These are phyloP conservation scores for Salix brachista DNA, from an alignment of 345 rosid genomes.

Conservation along the genomic window DNA sequence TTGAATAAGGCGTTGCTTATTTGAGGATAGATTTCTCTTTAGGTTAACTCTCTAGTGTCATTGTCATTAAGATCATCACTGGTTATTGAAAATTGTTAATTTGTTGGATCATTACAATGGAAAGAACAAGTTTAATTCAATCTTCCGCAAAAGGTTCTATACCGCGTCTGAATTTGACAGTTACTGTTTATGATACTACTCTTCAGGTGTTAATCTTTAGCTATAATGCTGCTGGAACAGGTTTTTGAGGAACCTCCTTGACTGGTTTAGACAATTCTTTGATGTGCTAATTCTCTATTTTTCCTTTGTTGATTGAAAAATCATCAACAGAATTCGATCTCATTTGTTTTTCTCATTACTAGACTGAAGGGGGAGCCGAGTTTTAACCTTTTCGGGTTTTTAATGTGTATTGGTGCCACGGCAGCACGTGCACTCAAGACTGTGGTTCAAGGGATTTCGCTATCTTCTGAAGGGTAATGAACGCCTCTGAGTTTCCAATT, in stretches of 20 bases:
- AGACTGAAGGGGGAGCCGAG: constrained; percentile 42
- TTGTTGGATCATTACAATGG: neutral
- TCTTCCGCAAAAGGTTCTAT: neutral
- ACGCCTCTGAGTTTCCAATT: neutral
- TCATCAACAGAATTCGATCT: neutral
- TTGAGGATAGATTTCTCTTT: neutral
- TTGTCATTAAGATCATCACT: neutral
- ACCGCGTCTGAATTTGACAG: neutral
- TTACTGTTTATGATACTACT: neutral
- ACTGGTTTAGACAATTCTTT: neutral
- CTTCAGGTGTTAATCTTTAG: neutral
- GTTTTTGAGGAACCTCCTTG: neutral
- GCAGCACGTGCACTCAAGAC: constrained; percentile 50
- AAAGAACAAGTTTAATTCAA: neutral
- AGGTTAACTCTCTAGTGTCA: neutral
- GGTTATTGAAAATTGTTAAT: neutral
- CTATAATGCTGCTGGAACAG: neutral
- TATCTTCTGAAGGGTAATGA: constrained; percentile 44
- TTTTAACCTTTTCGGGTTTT: constrained; percentile 47
- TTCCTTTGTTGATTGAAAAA: constrained; percentile 1
- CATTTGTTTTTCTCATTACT: constrained; percentile 8
- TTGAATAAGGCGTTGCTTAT: no score
- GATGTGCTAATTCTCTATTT: neutral
- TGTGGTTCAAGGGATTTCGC: constrained; percentile 47
- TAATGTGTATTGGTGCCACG: constrained; percentile 42